phyloP scores from a whole-genome alignment of 192 early-diverging fungal species.

The Thamnidium elegans region DNA sequence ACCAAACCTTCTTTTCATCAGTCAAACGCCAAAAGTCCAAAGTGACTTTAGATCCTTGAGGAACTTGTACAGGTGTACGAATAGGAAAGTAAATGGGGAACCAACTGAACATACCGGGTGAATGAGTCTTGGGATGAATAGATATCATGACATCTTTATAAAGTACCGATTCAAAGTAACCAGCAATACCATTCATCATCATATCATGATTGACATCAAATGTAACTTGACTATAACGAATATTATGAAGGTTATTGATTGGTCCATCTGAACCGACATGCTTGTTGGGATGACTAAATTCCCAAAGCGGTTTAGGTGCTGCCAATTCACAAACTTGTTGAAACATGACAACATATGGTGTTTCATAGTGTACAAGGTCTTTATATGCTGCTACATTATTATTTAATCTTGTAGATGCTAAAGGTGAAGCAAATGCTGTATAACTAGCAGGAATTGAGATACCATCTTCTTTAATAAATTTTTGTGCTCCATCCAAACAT shows the following conservation, averaged over 20 bases:
- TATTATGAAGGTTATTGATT: slow-evolving; percentile 72
- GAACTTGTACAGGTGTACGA: slow-evolving; percentile 69
- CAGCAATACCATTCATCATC: slow-evolving; percentile 90
- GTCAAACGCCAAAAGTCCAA: slow-evolving; percentile 86
- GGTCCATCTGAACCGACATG: slow-evolving; percentile 42
- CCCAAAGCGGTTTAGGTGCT: slow-evolving; percentile 73
- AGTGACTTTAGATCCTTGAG: slow-evolving; percentile 52
- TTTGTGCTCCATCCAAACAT: slow-evolving; percentile 89
- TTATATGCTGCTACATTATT: slow-evolving; percentile 68
- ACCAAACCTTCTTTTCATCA: slow-evolving; percentile 87
- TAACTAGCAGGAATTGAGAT: slow-evolving; percentile 91
- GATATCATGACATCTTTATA: slow-evolving; percentile 77
- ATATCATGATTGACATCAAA: slow-evolving; percentile 59
- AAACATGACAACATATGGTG: slow-evolving; percentile 98
- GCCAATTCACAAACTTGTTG: slow-evolving; percentile 68
- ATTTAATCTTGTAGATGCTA: slow-evolving; percentile 84
- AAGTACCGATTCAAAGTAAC: slow-evolving; percentile 92
- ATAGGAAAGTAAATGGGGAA: slow-evolving; percentile 97
- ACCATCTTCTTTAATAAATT: slow-evolving; percentile 65
- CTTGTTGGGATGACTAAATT: slow-evolving; percentile 75
- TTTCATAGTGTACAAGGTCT: slow-evolving; percentile 72
- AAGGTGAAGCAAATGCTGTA: slow-evolving; percentile 79
- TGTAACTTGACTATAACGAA: slow-evolving; percentile 48
- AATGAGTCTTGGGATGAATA: slow-evolving; percentile 84
- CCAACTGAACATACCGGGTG: slow-evolving; percentile 96